phyloP scores from a whole-genome alignment of 2,329 filamentous ascomycete species.

The Claviceps humidiphila region DNA sequence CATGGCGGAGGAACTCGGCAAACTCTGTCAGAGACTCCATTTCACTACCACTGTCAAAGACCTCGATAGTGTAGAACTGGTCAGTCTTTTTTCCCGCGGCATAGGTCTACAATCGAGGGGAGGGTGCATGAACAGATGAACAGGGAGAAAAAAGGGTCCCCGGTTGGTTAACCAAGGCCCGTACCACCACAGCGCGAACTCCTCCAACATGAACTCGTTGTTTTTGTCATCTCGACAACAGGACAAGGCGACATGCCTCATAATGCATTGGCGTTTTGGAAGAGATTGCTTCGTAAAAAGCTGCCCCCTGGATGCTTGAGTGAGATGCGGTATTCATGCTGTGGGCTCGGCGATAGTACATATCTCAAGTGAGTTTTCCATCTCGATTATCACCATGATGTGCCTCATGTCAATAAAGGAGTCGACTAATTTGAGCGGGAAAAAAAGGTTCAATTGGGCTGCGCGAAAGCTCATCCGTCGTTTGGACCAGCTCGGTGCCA shows the following conservation, averaged over 20 bases:
- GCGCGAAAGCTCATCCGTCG: constrained; percentile 78
- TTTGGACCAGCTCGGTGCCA: constrained; percentile 69
- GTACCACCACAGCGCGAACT: constrained; percentile 32
- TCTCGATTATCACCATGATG: neutral
- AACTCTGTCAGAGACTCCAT: constrained; percentile 60
- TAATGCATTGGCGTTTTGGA: constrained; percentile 78
- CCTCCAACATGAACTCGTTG: constrained; percentile 41
- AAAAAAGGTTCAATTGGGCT: constrained; percentile 74
- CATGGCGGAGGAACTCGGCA: constrained; percentile 71
- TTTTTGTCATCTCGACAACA: constrained; percentile 83
- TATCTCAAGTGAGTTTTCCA: constrained; percentile 60
- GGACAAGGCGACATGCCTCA: constrained; percentile 87
- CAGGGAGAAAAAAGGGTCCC: neutral
- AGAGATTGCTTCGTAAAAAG: constrained; percentile 63
- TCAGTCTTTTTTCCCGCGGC: constrained; percentile 29
- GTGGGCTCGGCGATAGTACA: constrained; percentile 88
- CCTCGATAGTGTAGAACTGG: constrained; percentile 63
- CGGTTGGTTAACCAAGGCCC: neutral
- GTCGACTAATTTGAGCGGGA: neutral
- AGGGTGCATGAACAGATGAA: neutral
- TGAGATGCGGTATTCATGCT: constrained; percentile 63
- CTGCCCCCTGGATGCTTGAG: constrained; percentile 57
- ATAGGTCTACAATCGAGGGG: neutral
- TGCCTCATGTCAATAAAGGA: neutral
- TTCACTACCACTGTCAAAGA: constrained; percentile 66